Conservation (phyloP, 192 early-diverging fungal species). For the Dispira parvispora region DNA sequence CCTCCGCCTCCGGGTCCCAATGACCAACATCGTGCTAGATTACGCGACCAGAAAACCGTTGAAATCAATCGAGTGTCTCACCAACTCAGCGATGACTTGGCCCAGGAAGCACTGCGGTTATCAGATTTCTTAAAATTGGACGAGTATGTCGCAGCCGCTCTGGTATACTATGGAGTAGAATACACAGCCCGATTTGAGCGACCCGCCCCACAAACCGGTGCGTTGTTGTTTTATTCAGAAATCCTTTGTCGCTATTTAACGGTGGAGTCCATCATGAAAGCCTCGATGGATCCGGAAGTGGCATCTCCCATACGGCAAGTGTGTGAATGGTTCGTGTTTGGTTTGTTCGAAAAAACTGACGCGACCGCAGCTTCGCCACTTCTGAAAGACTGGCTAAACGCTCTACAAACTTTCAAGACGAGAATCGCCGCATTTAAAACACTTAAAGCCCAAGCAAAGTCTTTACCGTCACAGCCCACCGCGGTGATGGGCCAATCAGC, state of each 20-base stretch:
- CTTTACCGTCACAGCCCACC: background rate
- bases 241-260: conserved; percentile 36
- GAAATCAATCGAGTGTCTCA: conserved; percentile 38
- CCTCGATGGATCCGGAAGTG: conserved; percentile 25
- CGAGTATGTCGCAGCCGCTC: conserved; percentile 52
- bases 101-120: conserved; percentile 39
- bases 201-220: conserved; percentile 41
- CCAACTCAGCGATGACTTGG: conserved; percentile 55
- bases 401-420: background rate
- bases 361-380: background rate
- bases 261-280: conserved; percentile 35
- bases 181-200: conserved; percentile 35
- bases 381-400: conserved; percentile 1
- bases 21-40: background rate
- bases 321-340: conserved; percentile 21
- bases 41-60: conserved; percentile 9
- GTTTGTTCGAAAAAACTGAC: too few species aligned
- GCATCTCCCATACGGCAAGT: conserved; percentile 24
- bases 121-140: conserved; percentile 67
- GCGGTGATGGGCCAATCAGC: background rate
- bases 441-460: background rate
- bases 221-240: conserved; percentile 50
- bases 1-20: background rate
- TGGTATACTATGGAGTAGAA: conserved; percentile 36
- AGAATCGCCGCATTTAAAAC: background rate